phyloP scores from a whole-genome alignment of 1,284 basidiomycete genomes.

The Thelephora terrestris region DNA sequence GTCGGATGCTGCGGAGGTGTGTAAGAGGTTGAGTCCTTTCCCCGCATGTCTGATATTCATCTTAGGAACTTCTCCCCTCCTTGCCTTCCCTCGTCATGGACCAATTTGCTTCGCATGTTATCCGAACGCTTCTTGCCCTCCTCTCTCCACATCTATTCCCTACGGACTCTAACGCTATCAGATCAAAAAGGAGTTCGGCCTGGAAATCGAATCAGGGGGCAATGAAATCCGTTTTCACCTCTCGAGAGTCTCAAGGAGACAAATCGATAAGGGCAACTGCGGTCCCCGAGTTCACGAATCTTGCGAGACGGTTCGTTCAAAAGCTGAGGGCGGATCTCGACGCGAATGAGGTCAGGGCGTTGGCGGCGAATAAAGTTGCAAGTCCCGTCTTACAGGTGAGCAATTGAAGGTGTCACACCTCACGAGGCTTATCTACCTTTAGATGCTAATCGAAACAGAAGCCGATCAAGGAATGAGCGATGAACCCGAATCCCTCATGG shows the following conservation, averaged over 20 bases:
- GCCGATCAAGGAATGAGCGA: constrained; percentile 51
- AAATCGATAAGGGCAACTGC: constrained; percentile 6
- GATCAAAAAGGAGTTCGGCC: constrained; percentile 68
- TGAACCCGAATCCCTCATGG: constrained; percentile 66
- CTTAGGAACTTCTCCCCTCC: constrained; percentile 58
- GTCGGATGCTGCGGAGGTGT: constrained; percentile 54
- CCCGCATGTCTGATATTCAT: constrained; percentile 1
- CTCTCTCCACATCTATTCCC: constrained; percentile 48
- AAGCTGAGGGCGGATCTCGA: constrained; percentile 43
- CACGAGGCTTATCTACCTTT: background rate
- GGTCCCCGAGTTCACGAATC: constrained; percentile 43
- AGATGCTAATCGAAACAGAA: constrained; percentile 79
- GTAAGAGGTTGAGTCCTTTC: constrained; percentile 14
- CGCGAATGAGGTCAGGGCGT: constrained; percentile 70
- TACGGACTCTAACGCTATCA: constrained; percentile 30
- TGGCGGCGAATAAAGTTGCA: constrained; percentile 76
- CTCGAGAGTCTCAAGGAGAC: constrained; percentile 27
- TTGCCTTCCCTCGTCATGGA: constrained; percentile 64
- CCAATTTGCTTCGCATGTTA: constrained; percentile 80
- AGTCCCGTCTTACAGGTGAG: constrained; percentile 70
- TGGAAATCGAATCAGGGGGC: constrained; percentile 70
- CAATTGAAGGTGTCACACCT: background rate
- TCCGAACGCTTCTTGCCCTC: constrained; percentile 70
- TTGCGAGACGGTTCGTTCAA: constrained; percentile 44
- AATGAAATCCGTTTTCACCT: constrained; percentile 61